Conservation (phyloP, 208 protist species). For the Leishmania guyanensis region DNA sequence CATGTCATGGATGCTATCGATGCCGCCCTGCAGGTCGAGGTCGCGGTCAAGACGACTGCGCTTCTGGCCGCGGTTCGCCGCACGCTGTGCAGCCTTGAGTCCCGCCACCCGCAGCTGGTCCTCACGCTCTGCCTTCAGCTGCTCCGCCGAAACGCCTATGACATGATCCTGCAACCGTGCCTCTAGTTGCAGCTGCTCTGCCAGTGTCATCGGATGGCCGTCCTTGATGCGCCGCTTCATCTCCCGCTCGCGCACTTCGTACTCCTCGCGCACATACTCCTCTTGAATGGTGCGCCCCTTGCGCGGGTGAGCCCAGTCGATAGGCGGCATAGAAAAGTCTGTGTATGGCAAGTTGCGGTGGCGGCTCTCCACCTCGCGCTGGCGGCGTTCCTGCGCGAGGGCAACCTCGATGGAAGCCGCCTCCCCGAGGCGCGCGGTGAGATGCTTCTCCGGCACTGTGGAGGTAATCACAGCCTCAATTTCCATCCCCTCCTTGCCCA, state of each 20-base stretch:
- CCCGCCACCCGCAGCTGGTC: slow-evolving; percentile 47
- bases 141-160: slow-evolving; percentile 42
- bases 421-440: slow-evolving; percentile 58
- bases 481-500: slow-evolving; percentile 49
- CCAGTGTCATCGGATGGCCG: slow-evolving; percentile 77
- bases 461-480: slow-evolving; percentile 60
- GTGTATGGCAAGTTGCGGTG: slow-evolving; percentile 57
- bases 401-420: slow-evolving; percentile 76
- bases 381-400: slow-evolving; percentile 60
- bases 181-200: slow-evolving; percentile 83
- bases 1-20: background rate
- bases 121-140: slow-evolving; percentile 59
- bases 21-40: slow-evolving; percentile 19
- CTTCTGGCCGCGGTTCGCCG: slow-evolving; percentile 25
- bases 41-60: slow-evolving; percentile 30
- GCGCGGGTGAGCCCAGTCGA: slow-evolving; percentile 72
- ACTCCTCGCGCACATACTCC: slow-evolving; percentile 81
- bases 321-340: slow-evolving; percentile 46
- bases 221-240: slow-evolving; percentile 71
- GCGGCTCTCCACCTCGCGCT: slow-evolving; percentile 40
- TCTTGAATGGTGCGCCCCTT: slow-evolving; percentile 52
- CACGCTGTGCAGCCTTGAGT: slow-evolving; percentile 33
- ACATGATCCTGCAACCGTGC: slow-evolving; percentile 67
- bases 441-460: slow-evolving; percentile 52
- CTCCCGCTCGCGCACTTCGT: slow-evolving; percentile 66